Base-by-base conservation (phyloP, 2,329 filamentous ascomycete species). In the Cordyceps militaris region DNA sequence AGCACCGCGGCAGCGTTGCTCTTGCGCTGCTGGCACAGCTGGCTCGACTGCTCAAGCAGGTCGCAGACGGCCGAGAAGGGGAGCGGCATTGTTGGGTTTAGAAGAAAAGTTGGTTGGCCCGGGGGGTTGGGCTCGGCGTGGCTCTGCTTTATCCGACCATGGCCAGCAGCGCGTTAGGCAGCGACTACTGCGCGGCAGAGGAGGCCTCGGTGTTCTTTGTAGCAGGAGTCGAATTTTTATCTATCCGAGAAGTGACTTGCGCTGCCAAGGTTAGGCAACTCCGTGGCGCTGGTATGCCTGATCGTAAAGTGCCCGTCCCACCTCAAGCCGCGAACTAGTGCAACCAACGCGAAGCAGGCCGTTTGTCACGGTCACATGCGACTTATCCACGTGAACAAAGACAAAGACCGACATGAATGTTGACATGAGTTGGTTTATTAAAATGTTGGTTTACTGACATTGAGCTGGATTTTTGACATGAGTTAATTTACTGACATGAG, bases 61-160 rank as follows among this genome's bases (percentile, higher is more conserved):
- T 88, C 82, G 74, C 89, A 93, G 47, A 95, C 74, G 60, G 80
- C 76, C n/a, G 77, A 73, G 70, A 94, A 96, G 1, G 76, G 76
- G 62, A 91, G 77, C 21, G 84, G 78, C 62, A 63, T 64, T 14
- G 34, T 57, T 36, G 14, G 28, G 48, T 32, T 43, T 7, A 4
- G 16, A 30, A 16, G 28, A 26, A 14, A 21, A n/a, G 2, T 7
- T 8, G 2, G 21, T 30, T 47, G 44, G 16, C 13, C 4, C 13
- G 34, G 34, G 14, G 34, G 34, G 13, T n/a, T n/a, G 4, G 7
- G 9, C 11, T 13, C 6, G 30, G 8, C 32, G 11, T 38, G 26
- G n/a, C 4, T 40, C 11, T 30, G 21, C 24, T 56, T 47, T 30
- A 48, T 48, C 32, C 8, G 24, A 8, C 10, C 53, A 55, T 55